phyloP scores from a whole-genome alignment of 768 basidiomycete species.

The Lactifluus hygrophoroides region DNA sequence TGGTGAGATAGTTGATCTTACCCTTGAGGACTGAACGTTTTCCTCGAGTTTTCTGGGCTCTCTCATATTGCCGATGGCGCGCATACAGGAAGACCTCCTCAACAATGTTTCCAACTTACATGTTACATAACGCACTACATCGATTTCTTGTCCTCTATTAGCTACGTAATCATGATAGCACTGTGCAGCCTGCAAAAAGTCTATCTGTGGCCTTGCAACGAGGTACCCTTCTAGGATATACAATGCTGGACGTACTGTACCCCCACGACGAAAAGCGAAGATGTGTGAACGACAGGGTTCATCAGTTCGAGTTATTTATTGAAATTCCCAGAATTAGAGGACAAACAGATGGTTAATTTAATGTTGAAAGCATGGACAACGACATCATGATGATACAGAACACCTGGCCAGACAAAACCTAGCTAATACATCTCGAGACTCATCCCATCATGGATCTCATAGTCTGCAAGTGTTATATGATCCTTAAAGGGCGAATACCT shows the following conservation, averaged over 20 bases:
- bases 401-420: background rate
- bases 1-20: constrained; percentile 8
- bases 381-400: background rate
- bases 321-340: background rate
- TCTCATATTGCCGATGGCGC: background rate
- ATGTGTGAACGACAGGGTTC: background rate
- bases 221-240: background rate
- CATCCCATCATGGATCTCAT: constrained; percentile 91
- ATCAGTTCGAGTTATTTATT: background rate
- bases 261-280: background rate
- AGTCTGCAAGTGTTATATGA: constrained; percentile 87
- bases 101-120: background rate
- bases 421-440: constrained; percentile 82
- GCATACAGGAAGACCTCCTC: background rate
- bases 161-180: too few relatives aligned
- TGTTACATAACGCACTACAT: background rate
- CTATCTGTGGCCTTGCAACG: too few relatives aligned
- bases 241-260: background rate
- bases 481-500: constrained; percentile 97
- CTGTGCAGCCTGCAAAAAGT: too few relatives aligned
- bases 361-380: background rate
- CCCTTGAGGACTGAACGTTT: constrained; percentile 8
- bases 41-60: background rate
- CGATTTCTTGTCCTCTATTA: too few relatives aligned
- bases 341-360: background rate